These are phyloP conservation scores for Trichoderma breve DNA, from an alignment of 2,329 filamentous ascomycete species.

Conservation along the genomic window DNA sequence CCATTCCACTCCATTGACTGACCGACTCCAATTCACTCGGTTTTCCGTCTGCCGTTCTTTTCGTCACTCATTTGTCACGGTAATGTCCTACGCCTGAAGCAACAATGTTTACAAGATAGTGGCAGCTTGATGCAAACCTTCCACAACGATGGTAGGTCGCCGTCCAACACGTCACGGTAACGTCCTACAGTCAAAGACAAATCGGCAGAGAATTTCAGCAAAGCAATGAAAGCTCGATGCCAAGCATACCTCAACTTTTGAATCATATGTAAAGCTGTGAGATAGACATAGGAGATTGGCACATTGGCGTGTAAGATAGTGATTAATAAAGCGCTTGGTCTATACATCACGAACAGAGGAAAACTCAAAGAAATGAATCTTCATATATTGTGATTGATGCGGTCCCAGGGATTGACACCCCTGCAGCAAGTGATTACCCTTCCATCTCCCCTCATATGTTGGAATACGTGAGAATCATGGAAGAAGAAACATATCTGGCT, in stretches of 20 bases:
- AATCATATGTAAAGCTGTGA: not conserved
- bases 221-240: not conserved
- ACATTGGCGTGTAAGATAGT: not conserved
- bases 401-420: not conserved
- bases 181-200: not conserved
- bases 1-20: slow-evolving; percentile 12
- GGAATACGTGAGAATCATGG: not conserved
- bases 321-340: not conserved
- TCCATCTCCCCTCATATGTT: not conserved
- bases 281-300: not conserved
- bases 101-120: not conserved
- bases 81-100: not conserved
- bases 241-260: not conserved
- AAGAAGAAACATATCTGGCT: not conserved
- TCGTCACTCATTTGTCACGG: slow-evolving; percentile 2
- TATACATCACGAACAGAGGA: not conserved
- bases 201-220: not conserved
- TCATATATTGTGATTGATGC: not conserved
- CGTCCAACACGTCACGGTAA: not conserved
- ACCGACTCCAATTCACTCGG: slow-evolving; percentile 13
- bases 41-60: slow-evolving; percentile 16
- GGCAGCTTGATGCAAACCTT: not conserved
- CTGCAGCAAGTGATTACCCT: not conserved
- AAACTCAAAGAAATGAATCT: not conserved
- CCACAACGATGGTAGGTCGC: not conserved